Percentiles rank a stretch among this genome's conserved stretches.
phyloP scores from a whole-genome alignment of 495 filamentous ascomycete species.

The Aspergillus sclerotiicarbonarius region DNA sequence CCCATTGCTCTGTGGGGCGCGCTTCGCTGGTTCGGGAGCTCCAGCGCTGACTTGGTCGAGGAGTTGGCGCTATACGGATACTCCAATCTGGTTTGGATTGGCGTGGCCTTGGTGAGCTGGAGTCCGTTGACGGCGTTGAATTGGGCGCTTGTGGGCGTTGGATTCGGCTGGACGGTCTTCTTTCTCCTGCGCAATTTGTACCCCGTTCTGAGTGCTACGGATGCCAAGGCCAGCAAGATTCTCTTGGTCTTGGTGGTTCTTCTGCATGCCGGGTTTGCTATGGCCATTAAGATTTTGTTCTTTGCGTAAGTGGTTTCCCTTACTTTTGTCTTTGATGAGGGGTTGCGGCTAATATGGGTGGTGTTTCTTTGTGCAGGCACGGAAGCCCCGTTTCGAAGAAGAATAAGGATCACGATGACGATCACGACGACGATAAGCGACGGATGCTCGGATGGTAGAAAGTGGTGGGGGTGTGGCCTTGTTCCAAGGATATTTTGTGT shows the following conservation, averaged over 20 bases:
- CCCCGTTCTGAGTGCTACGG: conserved; percentile 88
- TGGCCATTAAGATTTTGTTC: conserved; percentile 94
- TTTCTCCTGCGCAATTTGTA: conserved; percentile 93
- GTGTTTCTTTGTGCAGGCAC: conserved; percentile 50
- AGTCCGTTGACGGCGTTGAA: conserved; percentile 81
- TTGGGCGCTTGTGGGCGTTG: conserved; percentile 87
- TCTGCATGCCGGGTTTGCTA: conserved; percentile 80
- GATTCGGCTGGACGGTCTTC: conserved; percentile 79
- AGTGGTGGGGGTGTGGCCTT: background rate
- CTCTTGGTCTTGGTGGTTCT: conserved; percentile 79
- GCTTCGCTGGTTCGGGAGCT: conserved; percentile 90
- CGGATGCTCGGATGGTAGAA: conserved; percentile 29
- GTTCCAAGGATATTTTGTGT: background rate
- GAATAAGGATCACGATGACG: conserved; percentile 32
- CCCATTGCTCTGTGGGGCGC: conserved; percentile 84
- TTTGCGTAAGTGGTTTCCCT: conserved; percentile 63
- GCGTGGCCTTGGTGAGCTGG: conserved; percentile 87
- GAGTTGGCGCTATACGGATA: conserved; percentile 95
- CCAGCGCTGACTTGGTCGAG: conserved; percentile 76
- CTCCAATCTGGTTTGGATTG: conserved; percentile 93
- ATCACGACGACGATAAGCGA: conserved; percentile 29
- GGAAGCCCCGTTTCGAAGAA: conserved; percentile 63
- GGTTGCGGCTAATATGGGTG: conserved; percentile 17
- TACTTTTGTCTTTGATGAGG: background rate
- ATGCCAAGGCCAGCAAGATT: conserved; percentile 85